Conservation (phyloP, 2,329 filamentous ascomycete species). For the Cercospora sp. region DNA sequence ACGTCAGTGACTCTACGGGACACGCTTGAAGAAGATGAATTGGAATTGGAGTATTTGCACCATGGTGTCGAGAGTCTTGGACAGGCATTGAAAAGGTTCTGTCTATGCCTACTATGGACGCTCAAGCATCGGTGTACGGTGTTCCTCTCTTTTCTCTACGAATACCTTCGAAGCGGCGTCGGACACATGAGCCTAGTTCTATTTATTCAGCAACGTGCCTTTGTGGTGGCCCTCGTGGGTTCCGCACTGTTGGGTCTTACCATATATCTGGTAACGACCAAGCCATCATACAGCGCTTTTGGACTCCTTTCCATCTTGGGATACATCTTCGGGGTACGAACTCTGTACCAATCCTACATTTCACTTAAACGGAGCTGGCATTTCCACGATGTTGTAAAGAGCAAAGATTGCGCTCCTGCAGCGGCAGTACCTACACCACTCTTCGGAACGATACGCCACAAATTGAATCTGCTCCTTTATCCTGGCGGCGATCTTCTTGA, state of each 20-base stretch:
- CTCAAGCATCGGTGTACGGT: neutral
- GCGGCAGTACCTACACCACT: conserved; percentile 19
- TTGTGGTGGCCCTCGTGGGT: conserved; percentile 1
- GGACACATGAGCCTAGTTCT: conserved; percentile 6
- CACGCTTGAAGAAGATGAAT: neutral
- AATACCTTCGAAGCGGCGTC: neutral
- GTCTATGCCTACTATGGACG: neutral
- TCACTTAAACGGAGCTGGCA: neutral
- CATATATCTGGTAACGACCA: neutral
- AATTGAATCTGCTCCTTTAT: conserved; percentile 22
- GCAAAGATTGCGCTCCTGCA: conserved; percentile 14
- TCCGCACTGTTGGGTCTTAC: conserved; percentile 1
- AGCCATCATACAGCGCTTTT: neutral
- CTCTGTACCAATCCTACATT: neutral
- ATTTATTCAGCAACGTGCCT: neutral
- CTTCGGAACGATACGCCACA: conserved; percentile 23
- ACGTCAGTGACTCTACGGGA: neutral
- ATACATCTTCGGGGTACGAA: neutral
- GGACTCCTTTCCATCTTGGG: neutral
- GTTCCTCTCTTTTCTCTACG: neutral
- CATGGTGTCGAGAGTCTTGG: neutral
- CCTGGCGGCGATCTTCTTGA: conserved; percentile 25
- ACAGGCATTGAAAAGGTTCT: neutral
- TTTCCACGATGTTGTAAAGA: conserved; percentile 3
- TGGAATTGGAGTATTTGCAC: neutral